Base-by-base conservation (phyloP, 345 rosid genomes). In the Arabidopsis suecica region DNA sequence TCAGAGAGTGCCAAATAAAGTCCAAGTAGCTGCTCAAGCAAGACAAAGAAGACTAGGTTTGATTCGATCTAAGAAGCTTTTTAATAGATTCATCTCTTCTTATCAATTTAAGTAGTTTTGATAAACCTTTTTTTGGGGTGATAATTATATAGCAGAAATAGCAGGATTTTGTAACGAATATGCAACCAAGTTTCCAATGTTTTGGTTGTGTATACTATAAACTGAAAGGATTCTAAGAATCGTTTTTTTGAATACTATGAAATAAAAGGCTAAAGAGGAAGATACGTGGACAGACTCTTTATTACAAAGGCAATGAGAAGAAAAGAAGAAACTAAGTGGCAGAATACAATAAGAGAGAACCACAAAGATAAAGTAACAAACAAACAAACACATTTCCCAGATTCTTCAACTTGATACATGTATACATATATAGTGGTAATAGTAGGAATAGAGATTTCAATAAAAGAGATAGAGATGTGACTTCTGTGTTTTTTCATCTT, bases 11-110 rank as follows among this genome's bases (percentile, higher is more conserved):
- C 22, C 6, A 0, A 44, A 7, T 32, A 68, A 22, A 60, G 55
- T 37, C 13, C 63, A 61, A 77, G 69, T 42, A 2, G 76, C 80
- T 54, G 71, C 80, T 30, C 72, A 77, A 38, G 80, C 80, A 30
- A 25, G 80, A 48, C 76, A 71, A 30, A 77, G 55, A 57, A 71
- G 80, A 77, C 45, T 71, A 38, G 22, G 7, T 49, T 57, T 64
- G 4, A 77, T 71, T 23, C 59, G 72, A 18, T 63, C 80, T 18
- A 77, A 70, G 60, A 70, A 70, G 71, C 37, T 59, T 37, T 38
- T 3, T 30, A 38, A 4, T 45, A 63, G 47, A 40, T 16, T 63
- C 10, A 13, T 77, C 23, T 63, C 75, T 9, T 61, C 75, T 0
- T 28, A 36, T 36, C 58, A 68, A 41, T 16, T 32, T 7, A 74